Conservation (phyloP, 2,329 filamentous ascomycete genomes). For the Monosporascus sp. region DNA sequence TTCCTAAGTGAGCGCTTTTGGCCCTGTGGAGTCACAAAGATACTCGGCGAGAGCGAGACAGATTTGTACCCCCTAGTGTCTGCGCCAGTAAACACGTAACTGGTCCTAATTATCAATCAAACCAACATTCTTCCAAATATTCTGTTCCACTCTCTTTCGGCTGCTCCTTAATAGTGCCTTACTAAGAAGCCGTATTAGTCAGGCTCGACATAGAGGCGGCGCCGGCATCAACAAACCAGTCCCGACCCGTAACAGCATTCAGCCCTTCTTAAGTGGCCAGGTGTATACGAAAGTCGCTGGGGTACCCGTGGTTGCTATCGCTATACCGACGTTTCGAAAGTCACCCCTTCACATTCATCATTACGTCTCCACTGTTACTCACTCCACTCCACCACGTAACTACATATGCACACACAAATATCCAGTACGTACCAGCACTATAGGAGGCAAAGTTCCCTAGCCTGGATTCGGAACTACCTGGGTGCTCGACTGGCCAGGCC, state of each 20-base stretch:
- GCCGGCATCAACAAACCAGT: too few relatives aligned
- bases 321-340: neutral
- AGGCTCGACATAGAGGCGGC: too few relatives aligned
- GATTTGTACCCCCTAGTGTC: neutral
- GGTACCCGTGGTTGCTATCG: neutral
- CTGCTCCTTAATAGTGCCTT: too few relatives aligned
- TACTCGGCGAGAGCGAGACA: conserved; percentile 11
- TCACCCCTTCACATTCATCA: neutral
- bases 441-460: neutral
- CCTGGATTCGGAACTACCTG: neutral
- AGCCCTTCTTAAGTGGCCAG: neutral
- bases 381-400: neutral
- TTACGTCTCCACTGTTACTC: neutral
- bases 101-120: neutral
- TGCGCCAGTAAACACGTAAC: neutral
- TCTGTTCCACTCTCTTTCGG: neutral
- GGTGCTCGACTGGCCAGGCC: neutral
- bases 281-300: neutral
- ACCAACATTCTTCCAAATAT: neutral
- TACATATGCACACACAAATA: neutral
- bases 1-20: too few relatives aligned
- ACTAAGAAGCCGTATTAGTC: too few relatives aligned
- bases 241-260: neutral
- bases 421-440: neutral
- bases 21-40: conserved; percentile 11